These are phyloP conservation scores for Backusella sp. DNA, from an alignment of 192 early-diverging fungal species.

Conservation along the genomic window DNA sequence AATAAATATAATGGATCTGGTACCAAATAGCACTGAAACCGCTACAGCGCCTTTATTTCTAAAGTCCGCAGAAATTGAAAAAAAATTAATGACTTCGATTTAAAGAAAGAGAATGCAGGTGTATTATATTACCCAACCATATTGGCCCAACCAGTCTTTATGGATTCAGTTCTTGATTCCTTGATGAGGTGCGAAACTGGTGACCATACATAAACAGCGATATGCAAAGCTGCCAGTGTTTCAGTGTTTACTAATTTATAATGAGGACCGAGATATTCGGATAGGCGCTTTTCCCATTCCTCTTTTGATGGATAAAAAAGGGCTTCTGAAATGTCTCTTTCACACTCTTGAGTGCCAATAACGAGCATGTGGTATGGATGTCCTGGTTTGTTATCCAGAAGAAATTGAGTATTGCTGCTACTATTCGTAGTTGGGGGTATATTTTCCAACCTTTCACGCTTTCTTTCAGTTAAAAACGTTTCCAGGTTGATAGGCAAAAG, in stretches of 20 bases:
- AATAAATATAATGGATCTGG: conserved; percentile 46
- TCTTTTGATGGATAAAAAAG: conserved; percentile 51
- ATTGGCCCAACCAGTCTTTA: conserved; percentile 36
- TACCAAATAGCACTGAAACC: conserved; percentile 47
- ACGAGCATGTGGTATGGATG: conserved; percentile 54
- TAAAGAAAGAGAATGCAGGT: background rate
- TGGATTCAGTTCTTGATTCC: conserved; percentile 20
- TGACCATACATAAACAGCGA: conserved; percentile 48
- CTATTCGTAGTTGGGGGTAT: background rate
- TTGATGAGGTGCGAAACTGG: conserved; percentile 41
- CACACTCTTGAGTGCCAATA: conserved; percentile 57
- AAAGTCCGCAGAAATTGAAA: background rate
- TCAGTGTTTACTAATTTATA: conserved; percentile 50
- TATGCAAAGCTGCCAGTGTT: conserved; percentile 53
- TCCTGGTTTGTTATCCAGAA: conserved; percentile 6
- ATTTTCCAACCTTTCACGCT: background rate
- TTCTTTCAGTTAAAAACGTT: conserved; percentile 33
- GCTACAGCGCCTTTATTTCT: conserved; percentile 54
- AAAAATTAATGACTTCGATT: background rate
- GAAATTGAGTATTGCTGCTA: background rate
- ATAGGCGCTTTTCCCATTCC: conserved; percentile 45
- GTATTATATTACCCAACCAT: conserved; percentile 31
- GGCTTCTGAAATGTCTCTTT: conserved; percentile 50
- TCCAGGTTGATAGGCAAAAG: conserved; percentile 35
- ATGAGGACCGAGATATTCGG: conserved; percentile 33